A percentile compares a stretch with the other conserved stretches of the same genome.
These are phyloP conservation scores for Phytophthora sp. DNA, from an alignment of 352 stramenopile species.

Conservation along the genomic window DNA sequence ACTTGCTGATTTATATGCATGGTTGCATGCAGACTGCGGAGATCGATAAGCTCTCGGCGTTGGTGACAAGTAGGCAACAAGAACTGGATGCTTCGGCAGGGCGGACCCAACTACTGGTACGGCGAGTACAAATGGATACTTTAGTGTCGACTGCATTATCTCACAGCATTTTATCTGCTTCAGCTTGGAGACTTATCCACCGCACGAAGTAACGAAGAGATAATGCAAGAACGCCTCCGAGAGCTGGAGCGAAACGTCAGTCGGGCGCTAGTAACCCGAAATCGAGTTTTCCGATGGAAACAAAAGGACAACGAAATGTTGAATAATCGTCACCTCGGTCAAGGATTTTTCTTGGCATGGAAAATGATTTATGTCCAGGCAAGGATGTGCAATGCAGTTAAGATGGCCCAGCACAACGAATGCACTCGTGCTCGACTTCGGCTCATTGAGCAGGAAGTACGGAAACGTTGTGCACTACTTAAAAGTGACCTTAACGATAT, in stretches of 20 bases:
- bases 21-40: conserved; percentile 19
- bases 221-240: conserved; percentile 18
- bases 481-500: conserved; percentile 7
- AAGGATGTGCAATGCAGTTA: background rate
- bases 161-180: background rate
- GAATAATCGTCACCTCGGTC: conserved; percentile 1
- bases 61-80: conserved; percentile 32
- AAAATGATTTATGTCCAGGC: conserved; percentile 16
- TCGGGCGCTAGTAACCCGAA: conserved; percentile 33
- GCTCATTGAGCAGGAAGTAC: conserved; percentile 3
- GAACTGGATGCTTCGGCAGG: conserved; percentile 26
- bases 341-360: conserved; percentile 38
- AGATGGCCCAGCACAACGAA: conserved; percentile 10
- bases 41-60: conserved; percentile 16
- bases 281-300: conserved; percentile 43
- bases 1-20: background rate
- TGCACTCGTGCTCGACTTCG: conserved; percentile 15
- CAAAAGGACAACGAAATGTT: conserved; percentile 18
- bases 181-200: conserved; percentile 35
- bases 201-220: conserved; percentile 15
- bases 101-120: conserved; percentile 31
- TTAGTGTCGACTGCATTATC: background rate
- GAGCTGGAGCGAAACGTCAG: conserved; percentile 24
- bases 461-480: conserved; percentile 10
- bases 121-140: background rate